phyloP scores from a whole-genome alignment of 305 asterid species.

The Fraxinus baroniana region DNA sequence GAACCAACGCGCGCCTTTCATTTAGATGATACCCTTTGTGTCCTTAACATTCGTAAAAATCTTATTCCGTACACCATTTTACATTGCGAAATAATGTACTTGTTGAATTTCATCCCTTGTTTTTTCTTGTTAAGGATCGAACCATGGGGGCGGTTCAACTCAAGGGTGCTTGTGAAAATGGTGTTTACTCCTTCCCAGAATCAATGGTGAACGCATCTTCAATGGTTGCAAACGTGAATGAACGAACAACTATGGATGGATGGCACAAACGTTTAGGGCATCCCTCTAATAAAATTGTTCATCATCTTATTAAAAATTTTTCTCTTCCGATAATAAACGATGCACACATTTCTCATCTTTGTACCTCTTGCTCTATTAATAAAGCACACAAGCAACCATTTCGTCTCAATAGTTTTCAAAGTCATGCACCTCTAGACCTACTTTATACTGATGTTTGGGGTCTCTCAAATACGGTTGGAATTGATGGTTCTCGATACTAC shows the following conservation, averaged over 20 bases:
- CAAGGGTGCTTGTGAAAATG: conserved; percentile 15
- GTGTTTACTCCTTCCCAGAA: not conserved
- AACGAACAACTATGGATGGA: not conserved
- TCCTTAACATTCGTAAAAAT: no score
- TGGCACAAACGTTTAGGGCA: conserved; percentile 14
- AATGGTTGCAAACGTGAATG: not conserved
- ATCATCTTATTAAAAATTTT: not conserved
- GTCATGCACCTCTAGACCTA: not conserved
- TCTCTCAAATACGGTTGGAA: not conserved
- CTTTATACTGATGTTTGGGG: conserved; percentile 11
- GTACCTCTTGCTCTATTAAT: conserved; percentile 6
- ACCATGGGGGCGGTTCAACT: conserved; percentile 10
- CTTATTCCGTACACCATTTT: no score
- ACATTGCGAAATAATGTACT: no score
- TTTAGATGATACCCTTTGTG: no score
- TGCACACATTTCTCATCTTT: not conserved
- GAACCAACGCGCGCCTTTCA: no score
- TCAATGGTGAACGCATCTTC: not conserved
- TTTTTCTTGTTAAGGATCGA: conserved; percentile 17
- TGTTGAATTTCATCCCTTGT: not conserved
- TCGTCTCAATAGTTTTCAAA: not conserved
- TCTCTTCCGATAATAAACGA: not conserved
- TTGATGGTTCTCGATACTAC: not conserved
- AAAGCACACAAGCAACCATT: conserved; percentile 13
- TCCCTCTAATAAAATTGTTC: conserved; percentile 1